A percentile compares a stretch with the other conserved stretches of the same genome.
These are phyloP conservation scores for Nematodospora anomalae DNA, from an alignment of 1,139 yeast genomes.

Conservation along the genomic window DNA sequence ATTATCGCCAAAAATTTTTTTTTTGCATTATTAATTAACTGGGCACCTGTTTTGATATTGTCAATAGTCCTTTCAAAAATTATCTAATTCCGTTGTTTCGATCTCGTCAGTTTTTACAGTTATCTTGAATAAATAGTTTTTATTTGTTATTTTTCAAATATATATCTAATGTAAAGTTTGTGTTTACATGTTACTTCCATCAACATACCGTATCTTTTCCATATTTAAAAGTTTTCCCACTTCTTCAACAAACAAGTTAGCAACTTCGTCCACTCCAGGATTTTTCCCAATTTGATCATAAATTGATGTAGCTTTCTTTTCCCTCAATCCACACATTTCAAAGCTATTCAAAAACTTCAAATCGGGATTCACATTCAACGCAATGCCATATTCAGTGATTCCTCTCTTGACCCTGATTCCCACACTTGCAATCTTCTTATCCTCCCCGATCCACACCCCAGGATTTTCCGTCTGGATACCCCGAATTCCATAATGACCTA, in stretches of 20 bases:
- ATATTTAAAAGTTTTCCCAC: conserved; percentile 51
- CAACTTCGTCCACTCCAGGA: conserved; percentile 43
- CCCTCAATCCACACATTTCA: conserved; percentile 84
- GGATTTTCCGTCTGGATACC: conserved; percentile 64
- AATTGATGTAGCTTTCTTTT: conserved; percentile 45
- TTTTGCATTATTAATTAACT: not conserved
- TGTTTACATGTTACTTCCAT: conserved; percentile 25
- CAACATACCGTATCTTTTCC: conserved; percentile 44
- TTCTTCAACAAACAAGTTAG: conserved; percentile 51
- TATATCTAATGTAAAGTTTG: not conserved
- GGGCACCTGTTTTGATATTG: not conserved
- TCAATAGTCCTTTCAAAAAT: not conserved
- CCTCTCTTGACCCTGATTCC: conserved; percentile 86
- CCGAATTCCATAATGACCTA: conserved; percentile 47
- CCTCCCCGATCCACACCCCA: conserved; percentile 72
- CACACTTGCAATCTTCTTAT: conserved; percentile 80
- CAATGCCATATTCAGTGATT: conserved; percentile 87
- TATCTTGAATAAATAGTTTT: not conserved
- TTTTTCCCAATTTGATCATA: conserved; percentile 19
- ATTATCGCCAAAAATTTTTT: no score
- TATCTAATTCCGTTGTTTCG: not conserved
- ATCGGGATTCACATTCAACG: conserved; percentile 76
- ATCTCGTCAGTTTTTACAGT: not conserved
- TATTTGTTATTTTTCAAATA: conserved; percentile 1
- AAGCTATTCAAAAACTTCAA: conserved; percentile 66